Conservation (phyloP, 2,329 filamentous ascomycete genomes). For the Colletotrichum zoysiae region DNA sequence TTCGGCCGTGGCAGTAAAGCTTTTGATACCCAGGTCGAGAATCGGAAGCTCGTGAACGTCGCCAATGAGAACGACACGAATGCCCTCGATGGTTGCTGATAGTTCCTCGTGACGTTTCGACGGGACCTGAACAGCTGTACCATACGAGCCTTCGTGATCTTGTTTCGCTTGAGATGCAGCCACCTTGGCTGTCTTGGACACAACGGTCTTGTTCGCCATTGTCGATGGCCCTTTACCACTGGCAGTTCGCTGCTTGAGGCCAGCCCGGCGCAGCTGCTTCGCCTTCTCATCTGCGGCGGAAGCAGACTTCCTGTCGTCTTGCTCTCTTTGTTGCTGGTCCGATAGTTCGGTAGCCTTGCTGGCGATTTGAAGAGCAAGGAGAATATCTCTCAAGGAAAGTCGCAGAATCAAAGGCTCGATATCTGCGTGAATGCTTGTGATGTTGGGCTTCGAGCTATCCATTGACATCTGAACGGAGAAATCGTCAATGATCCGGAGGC, state of each 20-base stretch:
- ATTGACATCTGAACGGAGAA: constrained; percentile 93
- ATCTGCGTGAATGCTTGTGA: constrained; percentile 86
- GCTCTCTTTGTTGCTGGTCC: constrained; percentile 69
- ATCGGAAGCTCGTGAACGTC: constrained; percentile 96
- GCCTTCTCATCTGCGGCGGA: constrained; percentile 66
- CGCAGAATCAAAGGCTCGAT: constrained; percentile 92
- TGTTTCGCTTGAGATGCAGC: constrained; percentile 47
- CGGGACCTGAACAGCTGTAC: constrained; percentile 39
- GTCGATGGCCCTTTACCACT: constrained; percentile 69
- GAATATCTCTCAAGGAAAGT: constrained; percentile 91
- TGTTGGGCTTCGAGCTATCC: constrained; percentile 73
- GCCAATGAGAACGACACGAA: constrained; percentile 93
- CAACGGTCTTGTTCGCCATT: constrained; percentile 56
- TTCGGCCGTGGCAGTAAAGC: constrained; percentile 84
- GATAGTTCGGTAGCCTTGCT: constrained; percentile 91
- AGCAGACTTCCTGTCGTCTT: constrained; percentile 54
- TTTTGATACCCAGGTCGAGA: constrained; percentile 92
- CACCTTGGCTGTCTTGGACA: constrained; percentile 50
- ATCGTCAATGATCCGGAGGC: constrained; percentile 93
- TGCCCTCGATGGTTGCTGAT: constrained; percentile 85
- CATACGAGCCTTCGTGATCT: constrained; percentile 23
- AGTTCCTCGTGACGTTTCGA: constrained; percentile 76
- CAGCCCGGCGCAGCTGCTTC: constrained; percentile 63
- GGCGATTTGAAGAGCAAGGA: constrained; percentile 93
- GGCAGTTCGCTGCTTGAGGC: constrained; percentile 67